Conservation (phyloP, 768 basidiomycete species). For the Mycena vulgaris region DNA sequence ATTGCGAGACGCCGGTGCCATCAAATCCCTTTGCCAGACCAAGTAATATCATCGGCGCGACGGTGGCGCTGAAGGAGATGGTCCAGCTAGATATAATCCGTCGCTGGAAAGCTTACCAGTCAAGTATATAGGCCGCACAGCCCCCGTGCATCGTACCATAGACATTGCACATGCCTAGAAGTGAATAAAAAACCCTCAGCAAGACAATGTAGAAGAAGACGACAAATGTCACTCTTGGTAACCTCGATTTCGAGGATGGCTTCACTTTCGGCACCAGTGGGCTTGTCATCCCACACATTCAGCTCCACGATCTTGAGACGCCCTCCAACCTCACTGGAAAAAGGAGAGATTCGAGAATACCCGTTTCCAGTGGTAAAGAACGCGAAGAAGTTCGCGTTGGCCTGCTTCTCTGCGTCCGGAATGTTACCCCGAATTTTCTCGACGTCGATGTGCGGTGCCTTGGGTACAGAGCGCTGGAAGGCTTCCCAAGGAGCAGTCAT, state of each 20-base stretch:
- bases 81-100: neutral
- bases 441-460: slow-evolving; percentile 42
- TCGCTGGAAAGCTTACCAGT: neutral
- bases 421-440: slow-evolving; percentile 59
- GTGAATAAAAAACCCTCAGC: neutral
- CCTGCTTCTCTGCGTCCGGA: slow-evolving; percentile 54
- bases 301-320: slow-evolving; percentile 4
- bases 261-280: slow-evolving; percentile 48
- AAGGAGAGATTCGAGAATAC: neutral
- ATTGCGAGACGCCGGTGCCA: slow-evolving; percentile 25
- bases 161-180: slow-evolving; percentile 38
- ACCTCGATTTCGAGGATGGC: slow-evolving; percentile 61
- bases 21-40: slow-evolving; percentile 30
- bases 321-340: neutral
- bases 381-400: slow-evolving; percentile 50
- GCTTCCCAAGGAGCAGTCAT: neutral
- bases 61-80: neutral
- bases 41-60: slow-evolving; percentile 6
- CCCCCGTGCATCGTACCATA: slow-evolving; percentile 38
- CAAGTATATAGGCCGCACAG: slow-evolving; percentile 29
- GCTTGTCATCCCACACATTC: slow-evolving; percentile 10
- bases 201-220: no score
- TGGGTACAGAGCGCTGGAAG: slow-evolving; percentile 37
- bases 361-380: slow-evolving; percentile 50
- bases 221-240: slow-evolving; percentile 30